Base-by-base conservation (phyloP, 2,329 filamentous ascomycete species). In the Colletotrichum falcatum region DNA sequence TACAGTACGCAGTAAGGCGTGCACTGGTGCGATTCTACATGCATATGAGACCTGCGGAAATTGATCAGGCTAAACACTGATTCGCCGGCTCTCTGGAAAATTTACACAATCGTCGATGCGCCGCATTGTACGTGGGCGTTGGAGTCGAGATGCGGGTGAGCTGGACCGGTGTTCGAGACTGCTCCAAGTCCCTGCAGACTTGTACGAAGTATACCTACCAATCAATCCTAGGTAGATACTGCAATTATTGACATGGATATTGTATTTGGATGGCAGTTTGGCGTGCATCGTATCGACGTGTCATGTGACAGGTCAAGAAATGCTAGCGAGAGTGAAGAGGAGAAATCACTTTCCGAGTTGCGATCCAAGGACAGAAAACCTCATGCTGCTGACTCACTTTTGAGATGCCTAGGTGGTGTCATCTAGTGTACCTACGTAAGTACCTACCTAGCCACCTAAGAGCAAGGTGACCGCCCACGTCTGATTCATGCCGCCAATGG, bases 131-230 rank as follows among this genome's bases (percentile, higher is more conserved):
- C 20, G 12, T 20, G n/a, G 33, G 6, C 30, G 14, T 33, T 61
- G 30, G 23, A n/a, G 7, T 49, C 23, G 58, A 33, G 56, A 30
- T 33, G 28, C 28, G 42, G 30, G 20, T 26, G 20, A 53, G 62
- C 62, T 58, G 62, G 62, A 58, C 30, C 62, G 53, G 51, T 39
- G 54, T 35, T 65, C 54, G 54, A 51, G 62, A 65, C 62, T 44
- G 54, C 44, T 65, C 62, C 42, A 59, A 30, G 18, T 64, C 14
- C 12, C 39, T 14, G 46, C 12, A 37, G 14, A 26, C 11, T 42
- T 23, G 30, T 7, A n/a, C n/a, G n/a, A n/a, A n/a, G n/a, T n/a
- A 33, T 4, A 33, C 7, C 30, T 33, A 33, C 30, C 30, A 7
- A 33, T 4, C 7, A 33, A 7, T 33, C 30, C 30, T 33, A 33